Conservation (phyloP, 2,329 filamentous ascomycete genomes). For the Hymenoscyphus fraxineus region DNA sequence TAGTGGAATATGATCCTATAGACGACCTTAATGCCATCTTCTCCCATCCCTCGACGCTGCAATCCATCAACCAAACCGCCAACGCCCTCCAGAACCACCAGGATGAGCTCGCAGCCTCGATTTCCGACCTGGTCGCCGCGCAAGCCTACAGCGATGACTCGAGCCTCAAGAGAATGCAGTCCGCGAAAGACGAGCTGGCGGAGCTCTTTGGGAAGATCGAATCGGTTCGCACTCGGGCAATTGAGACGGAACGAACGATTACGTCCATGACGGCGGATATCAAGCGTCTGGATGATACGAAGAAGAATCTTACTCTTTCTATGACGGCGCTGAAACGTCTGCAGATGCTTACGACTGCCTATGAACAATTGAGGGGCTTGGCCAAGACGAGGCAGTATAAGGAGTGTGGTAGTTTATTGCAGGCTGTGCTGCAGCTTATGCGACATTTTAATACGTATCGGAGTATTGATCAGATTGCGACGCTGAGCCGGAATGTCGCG, state of each 20-base stretch:
- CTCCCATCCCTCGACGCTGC: slow-evolving; percentile 79
- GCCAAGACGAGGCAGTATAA: slow-evolving; percentile 85
- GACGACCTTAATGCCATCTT: slow-evolving; percentile 92
- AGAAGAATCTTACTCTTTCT: slow-evolving; percentile 90
- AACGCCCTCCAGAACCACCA: slow-evolving; percentile 69
- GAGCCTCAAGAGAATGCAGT: slow-evolving; percentile 86
- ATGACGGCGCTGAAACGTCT: slow-evolving; percentile 97
- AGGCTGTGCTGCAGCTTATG: slow-evolving; percentile 96
- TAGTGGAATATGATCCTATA: slow-evolving; percentile 86
- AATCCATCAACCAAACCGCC: slow-evolving; percentile 72
- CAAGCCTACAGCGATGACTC: slow-evolving; percentile 84
- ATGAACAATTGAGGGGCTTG: slow-evolving; percentile 84
- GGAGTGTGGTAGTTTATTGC: slow-evolving; percentile 88
- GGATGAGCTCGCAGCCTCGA: slow-evolving; percentile 76
- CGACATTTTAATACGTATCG: slow-evolving; percentile 97
- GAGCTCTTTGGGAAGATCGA: slow-evolving; percentile 94
- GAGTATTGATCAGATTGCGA: slow-evolving; percentile 96
- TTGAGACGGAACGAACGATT: slow-evolving; percentile 91
- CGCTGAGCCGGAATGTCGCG: slow-evolving; percentile 84
- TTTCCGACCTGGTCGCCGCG: slow-evolving; percentile 64
- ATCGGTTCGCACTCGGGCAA: slow-evolving; percentile 79
- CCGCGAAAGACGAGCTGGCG: slow-evolving; percentile 83
- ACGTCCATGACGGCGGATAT: slow-evolving; percentile 99
- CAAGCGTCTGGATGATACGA: slow-evolving; percentile 93
- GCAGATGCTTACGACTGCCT: slow-evolving; percentile 99